A percentile compares a stretch with the other conserved stretches of the same genome.
These are phyloP conservation scores for Begonia fuchsioides DNA, from an alignment of 306 rosid species.

Conservation along the genomic window DNA sequence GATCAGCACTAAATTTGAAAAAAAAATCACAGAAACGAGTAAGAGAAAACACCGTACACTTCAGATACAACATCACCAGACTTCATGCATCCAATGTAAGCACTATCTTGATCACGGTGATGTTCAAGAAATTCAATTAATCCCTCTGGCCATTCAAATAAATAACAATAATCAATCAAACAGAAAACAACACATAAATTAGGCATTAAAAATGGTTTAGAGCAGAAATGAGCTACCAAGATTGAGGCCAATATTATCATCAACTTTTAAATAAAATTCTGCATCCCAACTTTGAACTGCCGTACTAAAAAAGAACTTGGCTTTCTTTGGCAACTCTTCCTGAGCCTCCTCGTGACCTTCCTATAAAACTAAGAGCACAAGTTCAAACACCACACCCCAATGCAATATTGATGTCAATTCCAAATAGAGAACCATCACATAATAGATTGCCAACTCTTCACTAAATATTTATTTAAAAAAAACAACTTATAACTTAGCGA, in stretches of 20 bases:
- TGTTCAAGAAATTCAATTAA: constrained; percentile 79
- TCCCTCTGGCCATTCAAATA: constrained; percentile 50
- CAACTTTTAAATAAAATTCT: constrained; percentile 88
- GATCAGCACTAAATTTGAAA: neutral
- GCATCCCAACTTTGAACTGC: constrained; percentile 98
- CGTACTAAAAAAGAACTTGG: constrained; percentile 73
- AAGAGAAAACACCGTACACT: constrained; percentile 34
- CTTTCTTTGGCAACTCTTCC: constrained; percentile 86
- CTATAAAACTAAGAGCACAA: constrained; percentile 27
- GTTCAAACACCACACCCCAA: neutral
- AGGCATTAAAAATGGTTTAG: constrained; percentile 5
- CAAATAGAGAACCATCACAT: no score
- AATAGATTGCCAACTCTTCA: no score
- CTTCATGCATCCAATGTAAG: constrained; percentile 97
- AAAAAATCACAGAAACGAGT: constrained; percentile 4
- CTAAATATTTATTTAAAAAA: no score
- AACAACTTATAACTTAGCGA: no score
- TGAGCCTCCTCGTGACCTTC: constrained; percentile 99
- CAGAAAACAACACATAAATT: constrained; percentile 5
- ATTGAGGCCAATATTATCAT: constrained; percentile 65
- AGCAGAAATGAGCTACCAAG: constrained; percentile 41
- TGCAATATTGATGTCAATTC: no score
- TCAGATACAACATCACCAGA: constrained; percentile 92
- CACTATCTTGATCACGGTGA: constrained; percentile 78
- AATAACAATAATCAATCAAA: constrained; percentile 11